Base-by-base conservation (phyloP, 192 early-diverging fungal genomes). In the Coemansia sp. region DNA sequence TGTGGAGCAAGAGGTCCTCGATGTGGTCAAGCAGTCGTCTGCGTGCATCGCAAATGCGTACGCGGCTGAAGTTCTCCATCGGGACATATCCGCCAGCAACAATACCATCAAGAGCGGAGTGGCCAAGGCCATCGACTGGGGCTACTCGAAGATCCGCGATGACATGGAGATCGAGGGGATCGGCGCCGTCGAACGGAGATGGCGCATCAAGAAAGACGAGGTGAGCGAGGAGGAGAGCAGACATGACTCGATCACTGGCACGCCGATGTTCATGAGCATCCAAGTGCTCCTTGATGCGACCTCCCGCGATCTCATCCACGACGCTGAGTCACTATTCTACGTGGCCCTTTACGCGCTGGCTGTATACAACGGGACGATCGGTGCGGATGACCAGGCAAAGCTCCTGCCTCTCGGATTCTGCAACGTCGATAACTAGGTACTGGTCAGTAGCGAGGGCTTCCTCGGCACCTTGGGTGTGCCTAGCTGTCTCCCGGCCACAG, bases 11-110 rank as follows among this genome's bases (percentile, higher is more conserved):
- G 6, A 23, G 6, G 2, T 47, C 6, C 23, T 19, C 44, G 20
- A 47, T 4, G 44, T 22, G 23, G 34, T 67, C n/a, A 27, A 30
- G 20, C 31, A 50, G n/a, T 34, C 56, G 4, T n/a, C 37, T 2
- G 23, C 5, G 0, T 62, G 59, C 14, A 53, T 72, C 4, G 36
- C 42, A 11, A 28, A 54, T 2, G 70, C 70, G 4, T 38, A 29
- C 4, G 6, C 19, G 23, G 50, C 22, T 5, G 57, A 50, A 4
- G 44, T 64, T 0, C 25, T 70, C 6, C 68, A 70, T 20, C 28
- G 62, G 0, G 62, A 59, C 20, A 70, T 64, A 5, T 59, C 57
- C 0, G 1, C 50, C 5, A 62, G 57, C 2, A 64, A 70, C 15
- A 48, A 64, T 13, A 6, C 44, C 2, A 30, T 70, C 9, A 57